Conservation (phyloP, 1,139 yeast species). For the Hansenula anomala region DNA sequence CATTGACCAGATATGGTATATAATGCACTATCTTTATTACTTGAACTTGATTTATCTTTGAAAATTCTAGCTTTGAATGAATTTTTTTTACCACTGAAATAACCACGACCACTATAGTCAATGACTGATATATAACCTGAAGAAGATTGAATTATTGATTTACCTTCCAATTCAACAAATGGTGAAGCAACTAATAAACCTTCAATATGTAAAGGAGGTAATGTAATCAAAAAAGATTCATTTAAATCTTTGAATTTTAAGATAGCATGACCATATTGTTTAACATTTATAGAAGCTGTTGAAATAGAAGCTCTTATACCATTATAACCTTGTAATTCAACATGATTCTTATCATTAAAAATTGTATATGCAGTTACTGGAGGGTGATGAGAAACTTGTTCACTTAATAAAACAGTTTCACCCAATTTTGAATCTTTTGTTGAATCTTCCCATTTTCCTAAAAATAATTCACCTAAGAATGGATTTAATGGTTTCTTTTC, state of each 20-base stretch:
- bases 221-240: conserved; percentile 75
- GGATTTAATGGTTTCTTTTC: conserved; percentile 97
- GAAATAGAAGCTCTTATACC: conserved; percentile 83
- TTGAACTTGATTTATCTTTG: conserved; percentile 45
- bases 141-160: conserved; percentile 74
- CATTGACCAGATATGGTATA: conserved; percentile 88
- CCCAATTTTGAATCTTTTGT: conserved; percentile 46
- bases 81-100: conserved; percentile 94
- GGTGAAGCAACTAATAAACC: conserved; percentile 90
- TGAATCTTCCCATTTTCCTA: conserved; percentile 74
- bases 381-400: conserved; percentile 95
- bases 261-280: conserved; percentile 89
- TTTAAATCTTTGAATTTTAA: conserved; percentile 53
- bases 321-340: conserved; percentile 78
- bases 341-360: conserved; percentile 63
- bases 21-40: conserved; percentile 53
- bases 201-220: conserved; percentile 94
- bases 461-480: conserved; percentile 86
- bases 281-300: conserved; percentile 71
- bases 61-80: conserved; percentile 80
- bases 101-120: conserved; percentile 90
- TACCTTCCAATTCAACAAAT: conserved; percentile 84
- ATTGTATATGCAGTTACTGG: conserved; percentile 89
- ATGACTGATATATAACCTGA: conserved; percentile 70
- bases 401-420: conserved; percentile 72